Conservation (phyloP, 2,329 filamentous ascomycete genomes). For the Beauveria bassiana region DNA sequence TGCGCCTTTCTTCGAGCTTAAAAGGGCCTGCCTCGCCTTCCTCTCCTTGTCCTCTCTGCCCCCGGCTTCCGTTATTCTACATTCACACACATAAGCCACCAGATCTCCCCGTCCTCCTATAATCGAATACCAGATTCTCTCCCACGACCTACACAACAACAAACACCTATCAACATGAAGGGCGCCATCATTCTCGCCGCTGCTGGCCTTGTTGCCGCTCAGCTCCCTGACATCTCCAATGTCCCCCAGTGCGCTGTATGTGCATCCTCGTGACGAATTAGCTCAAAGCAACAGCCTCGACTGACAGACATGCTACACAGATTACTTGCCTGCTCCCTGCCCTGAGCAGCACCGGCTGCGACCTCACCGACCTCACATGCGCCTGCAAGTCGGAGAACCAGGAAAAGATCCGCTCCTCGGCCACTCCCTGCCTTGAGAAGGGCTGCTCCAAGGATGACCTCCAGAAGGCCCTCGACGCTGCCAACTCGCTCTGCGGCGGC, state of each 20-base stretch:
- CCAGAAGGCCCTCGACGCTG: conserved; percentile 22
- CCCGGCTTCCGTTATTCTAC: neutral
- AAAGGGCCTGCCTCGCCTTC: neutral
- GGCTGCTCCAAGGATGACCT: conserved; percentile 27
- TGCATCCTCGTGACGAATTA: neutral
- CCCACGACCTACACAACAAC: neutral
- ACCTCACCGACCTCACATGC: conserved; percentile 29
- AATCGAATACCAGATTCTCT: neutral
- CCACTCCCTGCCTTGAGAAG: conserved; percentile 25
- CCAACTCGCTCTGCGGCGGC: conserved; percentile 20
- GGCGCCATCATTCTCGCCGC: conserved; percentile 25
- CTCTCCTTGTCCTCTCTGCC: neutral
- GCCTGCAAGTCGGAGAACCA: conserved; percentile 29
- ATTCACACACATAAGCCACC: neutral
- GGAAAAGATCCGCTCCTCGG: conserved; percentile 21
- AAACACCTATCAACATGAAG: conserved; percentile 31
- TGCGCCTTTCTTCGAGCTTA: neutral
- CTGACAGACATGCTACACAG: conserved; percentile 15
- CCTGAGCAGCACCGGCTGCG: conserved; percentile 30
- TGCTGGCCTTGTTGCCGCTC: conserved; percentile 30
- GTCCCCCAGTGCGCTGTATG: conserved; percentile 35
- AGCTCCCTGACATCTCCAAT: conserved; percentile 24
- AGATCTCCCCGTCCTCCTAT: neutral
- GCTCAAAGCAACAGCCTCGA: neutral
- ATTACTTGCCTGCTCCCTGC: conserved; percentile 27